Evolutionary conservation across 805 yeast genomes (phyloP), one percentile per base, ranked within the genome.

Genomic region (Lachancea fermentati): DNA sequence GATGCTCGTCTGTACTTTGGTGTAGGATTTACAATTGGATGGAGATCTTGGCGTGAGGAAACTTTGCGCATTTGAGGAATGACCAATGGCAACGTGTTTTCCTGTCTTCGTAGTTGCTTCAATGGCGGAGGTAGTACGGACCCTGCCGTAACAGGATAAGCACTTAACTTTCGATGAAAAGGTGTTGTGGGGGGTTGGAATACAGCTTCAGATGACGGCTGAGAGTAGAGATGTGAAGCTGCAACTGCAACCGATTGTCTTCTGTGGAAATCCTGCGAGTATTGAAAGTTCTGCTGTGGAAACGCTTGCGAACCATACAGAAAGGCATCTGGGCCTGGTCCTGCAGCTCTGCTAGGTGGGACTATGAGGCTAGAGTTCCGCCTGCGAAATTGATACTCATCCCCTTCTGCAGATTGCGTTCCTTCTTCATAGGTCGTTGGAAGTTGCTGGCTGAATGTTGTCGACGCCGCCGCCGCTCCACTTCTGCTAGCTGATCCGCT

Each of bases 1-100:
- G 86, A 78, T 7, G 86, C 82, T 42, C 93, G 66, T 47, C 93
- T 67, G 52, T 75, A 81, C 61, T 79, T 79, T 2, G 89, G 89
- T 36, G 71, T 74, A n/a, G 63, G 60, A 52, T 83, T 80, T 3
- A 72, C 44, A 11, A 67, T 62, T 0, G 94, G 94, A n/a, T 65
- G 66, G 44, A 84, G 62, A 39, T 83, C 87, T n/a, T 63, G 45
- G 37, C 60, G 65, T 34, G 63, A 58, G 26, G 57, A 56, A 13
- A 80, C 60, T 41, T 61, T 67, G 15, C 58, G 54, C 47, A 75
- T 71, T 36, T 59, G 65, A 1, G 91, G 91, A 1, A 75, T 68
- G 39, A 50, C 60, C 24, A 49, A 42, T 28, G 46, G 60, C 51
- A 30, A 18, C 11, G 22, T 11, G 8, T 39, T 38, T 32, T 38